Conservation (phyloP, 495 filamentous ascomycete species). For the Mytilinidion resinicola region DNA sequence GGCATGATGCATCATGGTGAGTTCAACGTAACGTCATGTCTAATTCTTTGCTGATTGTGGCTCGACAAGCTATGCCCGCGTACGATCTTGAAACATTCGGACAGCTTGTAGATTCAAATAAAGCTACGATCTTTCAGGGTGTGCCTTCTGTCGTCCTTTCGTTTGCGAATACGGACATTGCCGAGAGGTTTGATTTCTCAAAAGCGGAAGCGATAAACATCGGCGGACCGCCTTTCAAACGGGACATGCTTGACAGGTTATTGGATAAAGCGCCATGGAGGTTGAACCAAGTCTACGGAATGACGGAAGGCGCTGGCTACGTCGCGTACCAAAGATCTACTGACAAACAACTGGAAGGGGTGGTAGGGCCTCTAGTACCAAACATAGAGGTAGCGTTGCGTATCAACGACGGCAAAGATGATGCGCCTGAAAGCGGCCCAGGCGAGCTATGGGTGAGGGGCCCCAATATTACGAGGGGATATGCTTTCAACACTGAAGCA, state of each 20-base stretch:
- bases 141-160: conserved; percentile 14
- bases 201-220: conserved; percentile 3
- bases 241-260: conserved; percentile 6
- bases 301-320: conserved; percentile 20
- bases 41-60: background rate
- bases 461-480: conserved; percentile 18
- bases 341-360: background rate
- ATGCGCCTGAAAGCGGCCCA: conserved; percentile 15
- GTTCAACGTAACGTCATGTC: background rate
- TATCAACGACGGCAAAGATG: conserved; percentile 7
- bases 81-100: conserved; percentile 16
- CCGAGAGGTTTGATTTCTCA: conserved; percentile 18
- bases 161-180: conserved; percentile 13
- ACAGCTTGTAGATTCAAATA: conserved; percentile 10
- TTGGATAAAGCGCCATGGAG: conserved; percentile 6
- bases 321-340: conserved; percentile 6
- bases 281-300: conserved; percentile 14
- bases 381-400: conserved; percentile 8
- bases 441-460: conserved; percentile 23
- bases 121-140: conserved; percentile 15
- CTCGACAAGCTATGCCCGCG: conserved; percentile 8
- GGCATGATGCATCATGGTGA: conserved; percentile 15
- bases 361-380: conserved; percentile 10
- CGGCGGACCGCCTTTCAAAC: conserved; percentile 13
- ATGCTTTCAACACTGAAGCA: conserved; percentile 12